These are phyloP conservation scores for Candida succiphila DNA, from an alignment of 805 yeast genomes.

Conservation along the genomic window DNA sequence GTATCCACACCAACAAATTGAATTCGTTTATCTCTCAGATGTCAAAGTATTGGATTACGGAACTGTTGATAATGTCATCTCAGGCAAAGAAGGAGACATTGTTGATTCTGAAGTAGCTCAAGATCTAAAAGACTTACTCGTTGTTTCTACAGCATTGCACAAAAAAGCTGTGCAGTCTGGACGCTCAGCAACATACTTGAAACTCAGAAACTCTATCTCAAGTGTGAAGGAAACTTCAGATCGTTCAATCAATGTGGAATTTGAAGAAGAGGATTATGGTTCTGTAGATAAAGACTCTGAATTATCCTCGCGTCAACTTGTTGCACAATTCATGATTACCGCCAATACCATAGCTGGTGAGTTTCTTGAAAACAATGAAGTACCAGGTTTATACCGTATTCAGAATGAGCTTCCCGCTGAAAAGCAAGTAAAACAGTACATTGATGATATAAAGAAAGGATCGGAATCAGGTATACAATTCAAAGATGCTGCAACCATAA, in stretches of 20 bases:
- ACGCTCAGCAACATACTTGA: not conserved
- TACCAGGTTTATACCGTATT: constrained; percentile 42
- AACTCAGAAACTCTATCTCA: not conserved
- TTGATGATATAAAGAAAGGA: not conserved
- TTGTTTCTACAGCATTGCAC: constrained; percentile 20
- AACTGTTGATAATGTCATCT: constrained; percentile 45
- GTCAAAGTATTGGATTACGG: constrained; percentile 52
- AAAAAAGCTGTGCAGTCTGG: not conserved
- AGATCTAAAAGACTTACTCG: constrained; percentile 27
- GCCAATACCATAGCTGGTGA: constrained; percentile 58
- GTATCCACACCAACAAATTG: constrained; percentile 22
- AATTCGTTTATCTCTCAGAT: constrained; percentile 32
- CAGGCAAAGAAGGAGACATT: constrained; percentile 9
- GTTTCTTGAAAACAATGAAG: constrained; percentile 29
- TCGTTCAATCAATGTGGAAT: not conserved
- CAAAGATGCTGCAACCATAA: constrained; percentile 31
- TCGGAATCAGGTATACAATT: constrained; percentile 14
- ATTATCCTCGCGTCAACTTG: constrained; percentile 29
- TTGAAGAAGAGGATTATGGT: not conserved
- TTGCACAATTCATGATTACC: constrained; percentile 75
- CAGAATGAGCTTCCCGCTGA: constrained; percentile 18
- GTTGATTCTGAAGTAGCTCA: constrained; percentile 5
- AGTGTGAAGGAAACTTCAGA: not conserved
- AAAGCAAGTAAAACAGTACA: constrained; percentile 6
- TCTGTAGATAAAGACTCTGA: not conserved